Conservation (phyloP, 495 filamentous ascomycete species). For the Tirmania nivea region DNA sequence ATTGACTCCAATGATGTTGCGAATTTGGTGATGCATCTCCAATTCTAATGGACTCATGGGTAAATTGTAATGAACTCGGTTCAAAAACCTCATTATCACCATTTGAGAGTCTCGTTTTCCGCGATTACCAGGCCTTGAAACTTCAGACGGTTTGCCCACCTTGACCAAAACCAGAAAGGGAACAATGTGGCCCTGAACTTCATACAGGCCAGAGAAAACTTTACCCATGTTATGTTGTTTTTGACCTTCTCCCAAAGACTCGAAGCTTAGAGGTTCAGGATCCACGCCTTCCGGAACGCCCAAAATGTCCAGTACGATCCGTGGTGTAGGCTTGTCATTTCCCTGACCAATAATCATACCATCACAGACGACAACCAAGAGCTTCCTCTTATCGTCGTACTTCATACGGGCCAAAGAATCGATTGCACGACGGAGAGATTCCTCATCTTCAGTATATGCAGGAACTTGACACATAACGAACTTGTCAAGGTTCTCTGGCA, state of each 20-base stretch:
- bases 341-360: conserved; percentile 99
- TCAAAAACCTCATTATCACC: conserved; percentile 93
- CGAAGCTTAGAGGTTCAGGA: conserved; percentile 93
- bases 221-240: conserved; percentile 99
- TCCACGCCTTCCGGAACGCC: conserved; percentile 85
- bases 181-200: conserved; percentile 93
- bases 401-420: conserved; percentile 89
- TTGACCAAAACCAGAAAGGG: conserved; percentile 95
- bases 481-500: conserved; percentile 91
- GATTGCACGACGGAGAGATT: conserved; percentile 85
- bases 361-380: conserved; percentile 83
- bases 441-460: conserved; percentile 95
- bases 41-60: conserved; percentile 92
- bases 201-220: conserved; percentile 91
- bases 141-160: conserved; percentile 90
- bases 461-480: conserved; percentile 97
- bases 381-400: conserved; percentile 96
- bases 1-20: conserved; percentile 97
- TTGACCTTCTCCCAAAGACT: conserved; percentile 84
- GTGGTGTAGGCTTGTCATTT: conserved; percentile 84
- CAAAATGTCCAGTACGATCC: conserved; percentile 91
- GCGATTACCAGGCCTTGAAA: conserved; percentile 88
- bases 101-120: conserved; percentile 99
- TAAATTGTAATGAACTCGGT: conserved; percentile 89
- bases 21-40: conserved; percentile 97